Evolutionary conservation across 257 asterid genomes (phyloP).

Genomic region (Petrea volubilis): DNA sequence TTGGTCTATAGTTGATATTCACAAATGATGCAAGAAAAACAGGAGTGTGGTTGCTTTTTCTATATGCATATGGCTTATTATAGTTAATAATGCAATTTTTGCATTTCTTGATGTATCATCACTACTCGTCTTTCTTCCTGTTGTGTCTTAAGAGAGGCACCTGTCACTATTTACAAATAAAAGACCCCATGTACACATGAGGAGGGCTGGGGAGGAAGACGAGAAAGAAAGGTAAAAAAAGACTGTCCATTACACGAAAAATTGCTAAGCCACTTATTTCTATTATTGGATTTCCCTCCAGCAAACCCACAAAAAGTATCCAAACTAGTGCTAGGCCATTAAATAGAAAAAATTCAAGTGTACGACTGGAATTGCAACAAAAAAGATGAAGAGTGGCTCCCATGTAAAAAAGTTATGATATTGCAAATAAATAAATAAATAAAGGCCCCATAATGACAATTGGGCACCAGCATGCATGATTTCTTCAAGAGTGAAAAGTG

Average conservation of each 20-base stretch:
- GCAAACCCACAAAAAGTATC: constrained; percentile 9
- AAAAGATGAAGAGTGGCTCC: not conserved
- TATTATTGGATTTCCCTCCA: constrained; percentile 7
- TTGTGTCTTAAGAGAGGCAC: no score
- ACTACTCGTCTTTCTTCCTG: no score
- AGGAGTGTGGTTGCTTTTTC: not conserved
- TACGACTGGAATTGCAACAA: constrained; percentile 12
- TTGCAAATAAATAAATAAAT: not conserved
- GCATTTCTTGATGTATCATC: no score
- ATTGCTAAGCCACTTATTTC: not conserved
- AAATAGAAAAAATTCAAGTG: constrained; percentile 18
- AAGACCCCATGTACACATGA: not conserved
- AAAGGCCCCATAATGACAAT: constrained; percentile 10
- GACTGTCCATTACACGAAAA: constrained; percentile 4
- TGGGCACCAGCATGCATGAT: constrained; percentile 25
- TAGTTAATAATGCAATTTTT: not conserved
- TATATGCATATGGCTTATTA: not conserved
- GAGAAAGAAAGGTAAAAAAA: not conserved
- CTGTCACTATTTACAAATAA: not conserved
- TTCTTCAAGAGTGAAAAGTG: constrained; percentile 31
- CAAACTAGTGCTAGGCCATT: constrained; percentile 15
- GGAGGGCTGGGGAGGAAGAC: constrained; percentile 1
- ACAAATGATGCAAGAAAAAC: not conserved
- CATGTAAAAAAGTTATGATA: not conserved
- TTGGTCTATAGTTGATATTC: not conserved